Base-by-base conservation (phyloP, 768 basidiomycete genomes). In the Boletus tomentosulus region DNA sequence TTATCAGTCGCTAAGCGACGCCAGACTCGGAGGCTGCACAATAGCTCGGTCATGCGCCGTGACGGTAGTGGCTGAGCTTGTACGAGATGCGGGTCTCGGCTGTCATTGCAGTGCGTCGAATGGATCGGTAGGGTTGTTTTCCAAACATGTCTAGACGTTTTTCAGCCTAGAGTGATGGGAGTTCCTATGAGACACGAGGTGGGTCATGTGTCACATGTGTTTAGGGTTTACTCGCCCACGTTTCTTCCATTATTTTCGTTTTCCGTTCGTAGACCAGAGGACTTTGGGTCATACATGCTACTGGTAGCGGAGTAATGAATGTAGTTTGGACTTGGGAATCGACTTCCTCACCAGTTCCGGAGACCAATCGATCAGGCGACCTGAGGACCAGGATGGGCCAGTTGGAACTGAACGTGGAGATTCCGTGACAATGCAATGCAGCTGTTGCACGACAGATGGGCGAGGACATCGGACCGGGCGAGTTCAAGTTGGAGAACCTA, bases 11-110 rank as follows among this genome's bases (percentile, higher is more conserved):
- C n/a, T n/a, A n/a, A n/a, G n/a, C n/a, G n/a, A n/a, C n/a, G n/a
- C n/a, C n/a, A 10, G 34, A 35, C 34, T 35, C 34, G 34, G 34
- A 35, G 3, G 34, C 34, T 7, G 15, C 15, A 15, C 34, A 16
- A 16, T 35, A 9, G 34, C n/a, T n/a, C n/a, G n/a, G n/a, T n/a
- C n/a, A n/a, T n/a, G n/a, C n/a, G n/a, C n/a, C n/a, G n/a, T n/a
- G n/a, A n/a, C n/a, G n/a, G n/a, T n/a, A n/a, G n/a, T n/a, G n/a
- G n/a, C n/a, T n/a, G n/a, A n/a, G n/a, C n/a, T n/a, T n/a, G n/a
- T n/a, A n/a, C n/a, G n/a, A n/a, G n/a, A n/a, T n/a, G 62, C 62
- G 57, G 30, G 44, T 42, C 41, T 42, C 41, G 7, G 41, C 12
- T 25, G 24, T 42, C 3, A 13, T 13, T 16, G 4, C 6, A n/a